Conservation (phyloP, 2,329 filamentous ascomycete genomes). For the Fusarium transvaalense region DNA sequence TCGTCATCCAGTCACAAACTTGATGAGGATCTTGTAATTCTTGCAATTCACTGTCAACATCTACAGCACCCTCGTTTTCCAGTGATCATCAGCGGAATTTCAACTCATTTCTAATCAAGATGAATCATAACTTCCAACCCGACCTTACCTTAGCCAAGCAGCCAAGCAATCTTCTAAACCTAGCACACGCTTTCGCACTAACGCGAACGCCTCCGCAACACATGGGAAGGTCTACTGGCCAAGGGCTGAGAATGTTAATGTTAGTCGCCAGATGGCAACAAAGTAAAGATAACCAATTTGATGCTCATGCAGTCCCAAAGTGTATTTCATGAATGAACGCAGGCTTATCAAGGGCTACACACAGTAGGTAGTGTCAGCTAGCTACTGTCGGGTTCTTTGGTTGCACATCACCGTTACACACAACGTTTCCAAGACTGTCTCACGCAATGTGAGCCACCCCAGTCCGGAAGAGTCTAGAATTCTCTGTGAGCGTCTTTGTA, state of each 20-base stretch:
- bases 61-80: background rate
- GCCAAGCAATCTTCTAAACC: constrained; percentile 19
- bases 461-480: constrained; percentile 36
- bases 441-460: constrained; percentile 22
- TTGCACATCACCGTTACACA: constrained; percentile 9
- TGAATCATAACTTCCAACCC: constrained; percentile 18
- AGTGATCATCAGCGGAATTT: background rate
- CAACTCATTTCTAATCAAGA: constrained; percentile 5
- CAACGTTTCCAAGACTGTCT: constrained; percentile 15
- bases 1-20: constrained; percentile 19
- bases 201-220: constrained; percentile 43
- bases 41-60: background rate
- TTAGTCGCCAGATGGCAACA: constrained; percentile 11
- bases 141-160: constrained; percentile 11
- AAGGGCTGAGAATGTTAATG: constrained; percentile 9
- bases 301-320: background rate
- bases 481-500: constrained; percentile 14
- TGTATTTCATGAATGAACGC: background rate
- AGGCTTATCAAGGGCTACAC: background rate
- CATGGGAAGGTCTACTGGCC: constrained; percentile 40
- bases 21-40: background rate
- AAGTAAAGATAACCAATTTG: background rate
- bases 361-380: background rate
- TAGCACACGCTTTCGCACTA: constrained; percentile 32
- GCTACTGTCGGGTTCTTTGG: background rate